These are phyloP conservation scores for Pythium phragmiticola DNA, from an alignment of 352 stramenopile species.

Conservation along the genomic window DNA sequence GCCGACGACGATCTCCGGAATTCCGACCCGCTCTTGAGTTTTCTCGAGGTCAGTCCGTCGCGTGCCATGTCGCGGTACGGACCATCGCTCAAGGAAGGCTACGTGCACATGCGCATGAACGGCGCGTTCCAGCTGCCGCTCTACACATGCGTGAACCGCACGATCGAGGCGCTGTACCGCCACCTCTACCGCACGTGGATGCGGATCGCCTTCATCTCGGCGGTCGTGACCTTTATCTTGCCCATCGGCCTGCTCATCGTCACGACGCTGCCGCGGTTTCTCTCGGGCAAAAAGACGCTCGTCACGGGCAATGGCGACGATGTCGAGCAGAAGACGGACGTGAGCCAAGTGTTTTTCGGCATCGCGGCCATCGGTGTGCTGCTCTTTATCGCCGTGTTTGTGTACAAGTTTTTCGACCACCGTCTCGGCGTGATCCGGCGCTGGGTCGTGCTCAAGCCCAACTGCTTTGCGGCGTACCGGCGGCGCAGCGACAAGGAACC, in stretches of 20 bases:
- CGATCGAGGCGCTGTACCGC: constrained; percentile 78
- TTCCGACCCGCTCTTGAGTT: constrained; percentile 73
- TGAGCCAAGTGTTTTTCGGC: constrained; percentile 52
- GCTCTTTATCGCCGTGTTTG: constrained; percentile 68
- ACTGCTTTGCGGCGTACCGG: constrained; percentile 80
- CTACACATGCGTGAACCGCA: constrained; percentile 83
- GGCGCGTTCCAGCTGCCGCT: constrained; percentile 82
- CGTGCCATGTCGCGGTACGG: constrained; percentile 72
- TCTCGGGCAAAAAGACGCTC: constrained; percentile 59
- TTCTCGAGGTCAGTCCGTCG: constrained; percentile 79
- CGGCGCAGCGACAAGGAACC: constrained; percentile 72
- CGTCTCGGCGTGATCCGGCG: constrained; percentile 79
- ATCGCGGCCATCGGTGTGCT: constrained; percentile 49
- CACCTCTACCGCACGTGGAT: constrained; percentile 88
- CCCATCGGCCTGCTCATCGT: constrained; percentile 72
- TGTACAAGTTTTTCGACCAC: constrained; percentile 89
- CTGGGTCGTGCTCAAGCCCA: constrained; percentile 88
- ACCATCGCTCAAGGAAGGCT: constrained; percentile 82
- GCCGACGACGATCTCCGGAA: constrained; percentile 66
- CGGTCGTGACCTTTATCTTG: constrained; percentile 82
- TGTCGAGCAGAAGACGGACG: constrained; percentile 52
- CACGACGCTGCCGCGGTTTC: constrained; percentile 66
- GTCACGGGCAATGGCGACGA: constrained; percentile 41
- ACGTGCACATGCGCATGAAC: constrained; percentile 89
- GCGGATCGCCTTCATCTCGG: constrained; percentile 79